Evolutionary conservation across 176 grass and related monocot species (phyloP).

Genomic region (Otatea glauca): DNA sequence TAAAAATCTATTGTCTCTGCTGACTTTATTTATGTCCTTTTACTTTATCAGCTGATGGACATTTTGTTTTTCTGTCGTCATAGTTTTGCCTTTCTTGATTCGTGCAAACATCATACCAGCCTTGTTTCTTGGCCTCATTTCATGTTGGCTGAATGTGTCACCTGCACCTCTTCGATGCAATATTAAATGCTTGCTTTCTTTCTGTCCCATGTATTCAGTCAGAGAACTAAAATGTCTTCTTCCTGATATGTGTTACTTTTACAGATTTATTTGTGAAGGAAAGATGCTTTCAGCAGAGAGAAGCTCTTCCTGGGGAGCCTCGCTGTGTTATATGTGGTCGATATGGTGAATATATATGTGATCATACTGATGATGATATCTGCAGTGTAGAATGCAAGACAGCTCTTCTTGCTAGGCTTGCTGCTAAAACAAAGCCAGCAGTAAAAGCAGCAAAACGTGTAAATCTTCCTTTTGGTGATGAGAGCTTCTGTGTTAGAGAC

Average conservation of each 20-base stretch:
- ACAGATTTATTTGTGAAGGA: constrained; percentile 70
- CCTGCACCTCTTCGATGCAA: background rate
- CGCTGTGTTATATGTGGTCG: constrained; percentile 68
- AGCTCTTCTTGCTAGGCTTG: constrained; percentile 62
- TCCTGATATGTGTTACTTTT: constrained; percentile 38
- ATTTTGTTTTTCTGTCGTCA: background rate
- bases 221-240: background rate
- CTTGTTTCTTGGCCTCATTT: background rate
- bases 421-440: constrained; percentile 44
- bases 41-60: constrained; percentile 33
- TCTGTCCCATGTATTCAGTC: background rate
- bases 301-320: constrained; percentile 82
- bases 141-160: background rate
- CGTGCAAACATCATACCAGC: background rate
- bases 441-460: constrained; percentile 45
- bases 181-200: background rate
- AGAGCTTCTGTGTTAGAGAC: constrained; percentile 74
- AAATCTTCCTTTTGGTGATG: constrained; percentile 68
- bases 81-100: background rate
- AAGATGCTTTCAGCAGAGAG: constrained; percentile 81
- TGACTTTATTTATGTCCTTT: background rate
- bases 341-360: constrained; percentile 94
- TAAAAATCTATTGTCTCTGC: background rate
- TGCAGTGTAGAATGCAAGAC: constrained; percentile 86
- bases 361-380: constrained; percentile 80